phyloP scores from a whole-genome alignment of 2,329 filamentous ascomycete genomes.

The Coniochaeta pulveracea region DNA sequence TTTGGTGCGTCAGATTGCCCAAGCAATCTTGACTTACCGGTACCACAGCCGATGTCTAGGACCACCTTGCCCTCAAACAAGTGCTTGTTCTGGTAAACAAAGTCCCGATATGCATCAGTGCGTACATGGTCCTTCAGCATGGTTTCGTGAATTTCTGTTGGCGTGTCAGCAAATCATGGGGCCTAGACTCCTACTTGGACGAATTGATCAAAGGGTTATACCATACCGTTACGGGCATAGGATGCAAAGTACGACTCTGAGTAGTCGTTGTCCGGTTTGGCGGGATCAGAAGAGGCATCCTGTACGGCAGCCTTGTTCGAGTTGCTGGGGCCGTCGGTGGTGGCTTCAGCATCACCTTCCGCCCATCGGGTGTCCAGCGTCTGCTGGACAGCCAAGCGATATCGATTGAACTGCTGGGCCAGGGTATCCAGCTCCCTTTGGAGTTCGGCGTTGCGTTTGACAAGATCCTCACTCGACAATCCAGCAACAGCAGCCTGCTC shows the following conservation, averaged over 20 bases:
- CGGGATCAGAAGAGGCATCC: conserved; percentile 10
- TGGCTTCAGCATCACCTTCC: conserved; percentile 30
- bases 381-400: conserved; percentile 52
- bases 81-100: conserved; percentile 85
- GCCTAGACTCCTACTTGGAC: conserved; percentile 1
- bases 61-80: conserved; percentile 79
- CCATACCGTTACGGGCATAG: conserved; percentile 45
- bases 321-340: conserved; percentile 7
- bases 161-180: neutral
- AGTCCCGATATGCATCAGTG: conserved; percentile 87
- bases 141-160: conserved; percentile 75
- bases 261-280: conserved; percentile 18
- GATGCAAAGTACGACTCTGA: conserved; percentile 48
- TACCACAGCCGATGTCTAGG: conserved; percentile 82
- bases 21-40: conserved; percentile 32
- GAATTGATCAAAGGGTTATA: neutral
- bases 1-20: neutral
- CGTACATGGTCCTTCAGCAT: conserved; percentile 89
- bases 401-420: conserved; percentile 51
- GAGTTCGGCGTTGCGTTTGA: conserved; percentile 41
- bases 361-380: conserved; percentile 57
- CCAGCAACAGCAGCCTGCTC: conserved; percentile 8
- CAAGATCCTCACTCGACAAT: conserved; percentile 22
- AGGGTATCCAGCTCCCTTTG: conserved; percentile 50
- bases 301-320: neutral